Evolutionary conservation across 352 stramenopile species (phyloP), one percentile per base, ranked within the genome.

Genomic region (Paralagenidium karlingii): DNA sequence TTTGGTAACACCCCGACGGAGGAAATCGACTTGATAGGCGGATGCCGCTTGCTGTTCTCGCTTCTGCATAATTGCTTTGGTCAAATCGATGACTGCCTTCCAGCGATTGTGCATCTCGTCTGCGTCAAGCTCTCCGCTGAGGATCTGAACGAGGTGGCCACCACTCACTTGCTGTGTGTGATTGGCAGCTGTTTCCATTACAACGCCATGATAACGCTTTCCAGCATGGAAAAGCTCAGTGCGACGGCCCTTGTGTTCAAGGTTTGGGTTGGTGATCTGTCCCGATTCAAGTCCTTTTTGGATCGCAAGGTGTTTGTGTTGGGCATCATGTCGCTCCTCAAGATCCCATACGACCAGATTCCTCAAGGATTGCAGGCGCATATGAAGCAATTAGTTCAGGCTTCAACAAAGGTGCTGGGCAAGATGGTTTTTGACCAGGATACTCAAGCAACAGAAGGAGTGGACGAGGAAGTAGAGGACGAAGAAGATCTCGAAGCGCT

Each of bases 291-390:
- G 32, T 82, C 68, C 43, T 84, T 67, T 49, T 50, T 96, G 13
- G 78, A 92, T 47, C 66, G 80, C 39, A 98, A 98, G 65, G 60
- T 96, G 26, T 96, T 94, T 24, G 71, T 96, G 34, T 63, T 97
- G 19, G 90, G 87, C 20, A 60, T 96, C 11, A 82, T 91, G 53
- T 94, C 84, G 31, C 75, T 97, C 46, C 65, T 98, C 34, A 76
- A 79, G 47, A 56, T 97, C 11, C 81, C 87, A 13, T 60, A 79
- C 7, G 78, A 79, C 34, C 76, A 94, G 43, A 67, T 83, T 27
- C 69, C 73, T n/a, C 55, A 68, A 22, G 67, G 89, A 30, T 58
- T 94, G 24, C 65, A 74, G 20, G 64, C 93, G 22, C 90, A 97
- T 53, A 68, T 92, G 41, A 83, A 89, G 51, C 68, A 81, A 45